Conservation (phyloP, 371 early-diverging fungal species). For the Zychaea mexicana region DNA sequence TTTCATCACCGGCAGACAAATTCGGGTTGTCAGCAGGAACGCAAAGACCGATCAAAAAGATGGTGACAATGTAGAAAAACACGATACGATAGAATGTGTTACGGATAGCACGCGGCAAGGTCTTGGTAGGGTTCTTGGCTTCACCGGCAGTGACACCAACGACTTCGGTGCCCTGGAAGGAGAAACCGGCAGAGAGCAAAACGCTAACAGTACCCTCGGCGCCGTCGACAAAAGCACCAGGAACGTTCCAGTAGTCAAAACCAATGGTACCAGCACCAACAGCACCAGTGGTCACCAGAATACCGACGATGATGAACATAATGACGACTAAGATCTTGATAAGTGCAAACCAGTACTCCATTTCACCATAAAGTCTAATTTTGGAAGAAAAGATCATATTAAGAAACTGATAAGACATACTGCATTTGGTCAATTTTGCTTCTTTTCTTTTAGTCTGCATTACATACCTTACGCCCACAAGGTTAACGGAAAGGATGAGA, state of each 20-base stretch:
- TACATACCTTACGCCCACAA: constrained; percentile 53
- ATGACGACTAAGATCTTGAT: constrained; percentile 72
- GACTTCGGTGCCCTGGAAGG: constrained; percentile 84
- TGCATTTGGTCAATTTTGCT: too few species aligned
- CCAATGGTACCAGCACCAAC: constrained; percentile 62
- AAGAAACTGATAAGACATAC: too few species aligned
- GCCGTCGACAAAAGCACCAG: constrained; percentile 79
- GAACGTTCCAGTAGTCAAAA: constrained; percentile 66
- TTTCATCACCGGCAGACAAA: constrained; percentile 46
- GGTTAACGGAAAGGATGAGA: constrained; percentile 59
- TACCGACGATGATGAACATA: constrained; percentile 70
- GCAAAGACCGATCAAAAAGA: constrained; percentile 71
- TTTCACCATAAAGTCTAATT: constrained; percentile 65
- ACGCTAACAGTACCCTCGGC: constrained; percentile 72
- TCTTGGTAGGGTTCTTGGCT: constrained; percentile 69
- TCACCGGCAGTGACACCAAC: constrained; percentile 79
- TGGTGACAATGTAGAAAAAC: constrained; percentile 66
- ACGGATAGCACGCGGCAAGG: constrained; percentile 71
- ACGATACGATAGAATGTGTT: constrained; percentile 79
- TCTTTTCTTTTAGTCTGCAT: not conserved
- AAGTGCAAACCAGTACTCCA: constrained; percentile 77
- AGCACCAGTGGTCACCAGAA: constrained; percentile 68
- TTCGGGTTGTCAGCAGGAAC: constrained; percentile 57
- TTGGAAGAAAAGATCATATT: too few species aligned
- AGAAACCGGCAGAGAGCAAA: constrained; percentile 76